phyloP scores from a whole-genome alignment of 2,329 filamentous ascomycete genomes.

The Aureobasidium leucospermi region DNA sequence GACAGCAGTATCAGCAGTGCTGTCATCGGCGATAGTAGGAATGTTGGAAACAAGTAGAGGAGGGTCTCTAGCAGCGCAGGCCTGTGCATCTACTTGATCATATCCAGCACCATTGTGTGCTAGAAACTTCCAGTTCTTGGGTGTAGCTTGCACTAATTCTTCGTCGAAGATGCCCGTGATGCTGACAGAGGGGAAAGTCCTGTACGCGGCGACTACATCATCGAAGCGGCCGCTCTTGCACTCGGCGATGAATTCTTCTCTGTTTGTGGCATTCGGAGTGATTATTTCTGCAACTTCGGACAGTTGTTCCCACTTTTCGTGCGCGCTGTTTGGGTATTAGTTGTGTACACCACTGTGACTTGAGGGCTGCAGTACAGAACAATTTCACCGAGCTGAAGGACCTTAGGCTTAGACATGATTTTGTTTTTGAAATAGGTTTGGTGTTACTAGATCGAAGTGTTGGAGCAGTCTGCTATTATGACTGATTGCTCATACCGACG shows the following conservation, averaged over 20 bases:
- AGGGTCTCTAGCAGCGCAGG: slow-evolving; percentile 56
- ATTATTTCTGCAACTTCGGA: slow-evolving; percentile 58
- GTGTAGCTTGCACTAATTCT: slow-evolving; percentile 53
- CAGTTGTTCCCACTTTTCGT: slow-evolving; percentile 57
- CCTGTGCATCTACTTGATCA: slow-evolving; percentile 69
- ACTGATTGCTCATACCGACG: neutral
- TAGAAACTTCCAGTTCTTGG: slow-evolving; percentile 32
- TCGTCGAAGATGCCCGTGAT: slow-evolving; percentile 65
- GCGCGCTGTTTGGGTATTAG: slow-evolving; percentile 44
- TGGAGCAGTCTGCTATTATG: neutral
- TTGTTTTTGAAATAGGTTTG: neutral
- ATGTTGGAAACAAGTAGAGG: slow-evolving; percentile 69
- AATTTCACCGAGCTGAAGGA: slow-evolving; percentile 57
- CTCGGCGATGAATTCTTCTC: slow-evolving; percentile 62
- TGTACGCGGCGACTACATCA: slow-evolving; percentile 57
- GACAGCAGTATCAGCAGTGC: slow-evolving; percentile 73
- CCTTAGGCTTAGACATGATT: slow-evolving; percentile 45
- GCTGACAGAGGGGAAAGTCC: slow-evolving; percentile 58
- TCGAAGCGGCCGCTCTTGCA: slow-evolving; percentile 59
- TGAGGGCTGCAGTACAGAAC: slow-evolving; percentile 38
- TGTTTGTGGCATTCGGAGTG: slow-evolving; percentile 52
- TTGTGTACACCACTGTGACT: neutral
- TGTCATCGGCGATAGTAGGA: slow-evolving; percentile 72
- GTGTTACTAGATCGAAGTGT: neutral
- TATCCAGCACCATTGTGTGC: slow-evolving; percentile 62